These are phyloP conservation scores for Suillus placidus DNA, from an alignment of 768 basidiomycete genomes.

Conservation along the genomic window DNA sequence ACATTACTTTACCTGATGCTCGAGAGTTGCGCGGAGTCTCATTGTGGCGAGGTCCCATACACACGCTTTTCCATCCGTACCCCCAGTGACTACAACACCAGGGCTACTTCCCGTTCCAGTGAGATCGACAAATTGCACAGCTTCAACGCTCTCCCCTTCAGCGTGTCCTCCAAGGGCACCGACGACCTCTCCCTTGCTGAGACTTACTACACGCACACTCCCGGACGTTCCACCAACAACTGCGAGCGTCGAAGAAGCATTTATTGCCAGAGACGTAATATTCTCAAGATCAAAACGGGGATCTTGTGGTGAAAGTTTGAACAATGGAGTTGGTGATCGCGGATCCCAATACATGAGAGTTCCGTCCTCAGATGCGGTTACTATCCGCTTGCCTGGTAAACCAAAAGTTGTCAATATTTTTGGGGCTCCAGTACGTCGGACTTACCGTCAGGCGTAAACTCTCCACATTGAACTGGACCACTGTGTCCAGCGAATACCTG, in stretches of 20 bases:
- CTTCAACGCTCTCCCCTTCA: constrained; percentile 88
- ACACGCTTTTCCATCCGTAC: constrained; percentile 91
- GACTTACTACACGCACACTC: constrained; percentile 82
- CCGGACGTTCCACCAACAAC: constrained; percentile 89
- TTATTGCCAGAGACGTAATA: constrained; percentile 85
- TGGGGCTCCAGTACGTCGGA: not conserved
- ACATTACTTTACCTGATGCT: constrained; percentile 67
- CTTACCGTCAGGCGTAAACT: constrained; percentile 88
- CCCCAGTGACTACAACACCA: constrained; percentile 80
- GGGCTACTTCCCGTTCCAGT: constrained; percentile 55
- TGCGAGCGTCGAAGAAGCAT: constrained; percentile 85
- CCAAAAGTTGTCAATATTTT: constrained; percentile 9
- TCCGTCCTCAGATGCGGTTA: constrained; percentile 85
- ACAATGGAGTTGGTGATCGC: constrained; percentile 70
- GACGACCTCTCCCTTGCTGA: constrained; percentile 85
- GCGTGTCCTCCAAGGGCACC: constrained; percentile 79
- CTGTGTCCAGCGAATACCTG: constrained; percentile 94
- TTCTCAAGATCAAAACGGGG: constrained; percentile 79
- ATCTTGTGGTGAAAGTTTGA: constrained; percentile 75
- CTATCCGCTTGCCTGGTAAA: constrained; percentile 77
- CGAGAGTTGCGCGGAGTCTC: constrained; percentile 76
- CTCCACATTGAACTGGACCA: constrained; percentile 80
- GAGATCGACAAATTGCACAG: constrained; percentile 81
- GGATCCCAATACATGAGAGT: constrained; percentile 92
- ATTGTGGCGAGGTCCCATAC: constrained; percentile 94